Conservation (phyloP, 768 basidiomycete species). For the Psilocybe cyanescens region DNA sequence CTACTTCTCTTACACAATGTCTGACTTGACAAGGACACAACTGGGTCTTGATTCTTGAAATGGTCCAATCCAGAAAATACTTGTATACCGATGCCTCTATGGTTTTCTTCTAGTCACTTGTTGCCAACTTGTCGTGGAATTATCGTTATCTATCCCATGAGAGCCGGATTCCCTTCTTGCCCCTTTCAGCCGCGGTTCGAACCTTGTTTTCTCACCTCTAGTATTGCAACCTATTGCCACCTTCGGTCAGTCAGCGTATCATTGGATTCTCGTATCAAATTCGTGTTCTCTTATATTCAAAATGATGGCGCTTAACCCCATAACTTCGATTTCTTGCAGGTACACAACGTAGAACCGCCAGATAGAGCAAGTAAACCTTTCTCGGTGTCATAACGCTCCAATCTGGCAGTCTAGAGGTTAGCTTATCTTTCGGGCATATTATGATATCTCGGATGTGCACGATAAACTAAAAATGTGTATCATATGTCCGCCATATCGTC, state of each 20-base stretch:
- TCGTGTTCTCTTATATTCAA: neutral
- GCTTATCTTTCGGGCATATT: neutral
- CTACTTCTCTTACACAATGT: neutral
- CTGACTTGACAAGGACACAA: neutral
- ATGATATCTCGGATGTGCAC: neutral
- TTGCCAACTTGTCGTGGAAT: neutral
- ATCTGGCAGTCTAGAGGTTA: neutral
- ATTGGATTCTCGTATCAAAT: neutral
- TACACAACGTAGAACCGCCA: neutral
- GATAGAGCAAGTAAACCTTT: neutral
- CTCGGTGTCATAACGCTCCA: neutral
- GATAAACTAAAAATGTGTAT: neutral
- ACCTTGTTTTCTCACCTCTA: neutral
- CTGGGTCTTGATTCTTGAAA: neutral
- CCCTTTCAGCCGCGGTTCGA: neutral
- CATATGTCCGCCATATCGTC: neutral
- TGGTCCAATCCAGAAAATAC: neutral
- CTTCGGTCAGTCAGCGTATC: neutral
- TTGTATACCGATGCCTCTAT: neutral
- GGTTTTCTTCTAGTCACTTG: neutral
- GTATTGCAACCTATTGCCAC: neutral
- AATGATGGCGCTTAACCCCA: neutral
- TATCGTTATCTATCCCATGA: slow-evolving; percentile 3
- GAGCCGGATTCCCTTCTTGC: slow-evolving; percentile 4
- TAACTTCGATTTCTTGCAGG: neutral